Conservation (phyloP, 441 rosid species). For the Syzygium malaccense region DNA sequence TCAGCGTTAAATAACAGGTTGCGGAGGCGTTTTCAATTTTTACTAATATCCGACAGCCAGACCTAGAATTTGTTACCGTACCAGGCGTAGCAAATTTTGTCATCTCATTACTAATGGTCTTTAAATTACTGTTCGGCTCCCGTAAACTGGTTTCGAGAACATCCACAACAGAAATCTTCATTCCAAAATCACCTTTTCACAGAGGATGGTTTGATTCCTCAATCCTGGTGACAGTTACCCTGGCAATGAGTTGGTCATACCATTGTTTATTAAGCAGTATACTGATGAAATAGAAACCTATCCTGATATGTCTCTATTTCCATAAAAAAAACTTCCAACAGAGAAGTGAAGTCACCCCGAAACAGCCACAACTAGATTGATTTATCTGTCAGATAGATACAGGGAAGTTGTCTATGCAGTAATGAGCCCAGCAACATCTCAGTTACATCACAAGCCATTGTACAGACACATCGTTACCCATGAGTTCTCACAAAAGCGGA, state of each 20-base stretch:
- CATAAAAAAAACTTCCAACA: background rate
- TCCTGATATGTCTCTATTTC: background rate
- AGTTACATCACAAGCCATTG: background rate
- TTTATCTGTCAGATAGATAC: background rate
- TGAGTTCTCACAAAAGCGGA: background rate
- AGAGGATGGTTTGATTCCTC: background rate
- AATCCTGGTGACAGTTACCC: background rate
- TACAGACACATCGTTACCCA: background rate
- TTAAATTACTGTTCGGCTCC: background rate
- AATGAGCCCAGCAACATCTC: background rate
- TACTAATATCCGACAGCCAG: background rate
- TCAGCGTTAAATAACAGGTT: background rate
- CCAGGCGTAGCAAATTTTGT: background rate
- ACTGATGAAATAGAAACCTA: background rate
- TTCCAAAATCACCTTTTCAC: background rate
- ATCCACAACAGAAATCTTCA: background rate
- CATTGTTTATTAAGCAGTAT: background rate
- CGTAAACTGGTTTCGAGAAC: background rate
- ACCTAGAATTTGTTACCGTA: background rate
- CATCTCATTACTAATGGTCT: background rate
- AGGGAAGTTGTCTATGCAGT: background rate
- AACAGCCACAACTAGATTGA: background rate
- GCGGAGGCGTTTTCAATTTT: background rate
- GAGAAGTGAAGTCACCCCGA: background rate
- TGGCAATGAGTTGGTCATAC: background rate